phyloP scores from a whole-genome alignment of 306 rosid genomes.

The Trifolium pratense region DNA sequence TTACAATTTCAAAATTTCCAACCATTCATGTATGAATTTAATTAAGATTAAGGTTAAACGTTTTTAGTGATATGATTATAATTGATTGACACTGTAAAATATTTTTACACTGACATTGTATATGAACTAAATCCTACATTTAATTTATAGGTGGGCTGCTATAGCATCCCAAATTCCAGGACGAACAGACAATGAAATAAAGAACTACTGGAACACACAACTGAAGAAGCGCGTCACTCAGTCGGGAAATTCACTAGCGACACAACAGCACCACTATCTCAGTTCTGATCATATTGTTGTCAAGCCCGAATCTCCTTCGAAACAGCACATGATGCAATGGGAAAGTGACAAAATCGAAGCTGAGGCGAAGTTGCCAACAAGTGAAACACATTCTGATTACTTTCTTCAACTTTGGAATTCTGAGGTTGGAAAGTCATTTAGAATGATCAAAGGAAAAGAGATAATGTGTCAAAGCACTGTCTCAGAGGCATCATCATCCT shows the following conservation, averaged over 20 bases:
- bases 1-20: no score
- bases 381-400: conserved; percentile 37
- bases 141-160: conserved; percentile 51
- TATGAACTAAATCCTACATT: no score
- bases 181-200: conserved; percentile 61
- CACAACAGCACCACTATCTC: no score
- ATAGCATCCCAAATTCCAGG: conserved; percentile 60
- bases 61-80: no score
- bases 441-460: conserved; percentile 35
- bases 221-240: conserved; percentile 45
- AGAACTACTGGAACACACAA: conserved; percentile 67
- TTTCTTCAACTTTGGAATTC: conserved; percentile 57
- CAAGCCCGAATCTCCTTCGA: conserved; percentile 39
- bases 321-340: conserved; percentile 48
- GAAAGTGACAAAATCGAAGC: conserved; percentile 52
- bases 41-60: no score
- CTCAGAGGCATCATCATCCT: conserved; percentile 29
- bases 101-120: no score
- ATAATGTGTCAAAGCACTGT: conserved; percentile 27
- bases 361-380: conserved; percentile 35
- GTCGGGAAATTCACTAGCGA: no score
- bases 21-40: no score
- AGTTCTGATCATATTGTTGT: no score
- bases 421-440: conserved; percentile 49
- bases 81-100: no score